phyloP scores from a whole-genome alignment of 768 basidiomycete genomes.

The Leucosporidium creatinivorum region DNA sequence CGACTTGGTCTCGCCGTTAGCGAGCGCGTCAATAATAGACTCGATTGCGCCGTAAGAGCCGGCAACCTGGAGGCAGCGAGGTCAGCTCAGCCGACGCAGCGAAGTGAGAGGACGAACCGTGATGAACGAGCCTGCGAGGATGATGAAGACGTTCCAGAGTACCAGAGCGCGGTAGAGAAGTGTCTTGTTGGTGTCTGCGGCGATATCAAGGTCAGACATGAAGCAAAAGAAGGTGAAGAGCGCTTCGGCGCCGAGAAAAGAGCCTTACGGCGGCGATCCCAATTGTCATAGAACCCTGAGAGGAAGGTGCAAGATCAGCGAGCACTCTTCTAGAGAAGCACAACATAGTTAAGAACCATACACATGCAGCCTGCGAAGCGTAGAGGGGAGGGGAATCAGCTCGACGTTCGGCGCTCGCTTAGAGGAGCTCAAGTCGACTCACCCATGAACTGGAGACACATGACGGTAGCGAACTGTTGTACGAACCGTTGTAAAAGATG shows the following conservation, averaged over 20 bases:
- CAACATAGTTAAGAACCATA: neutral
- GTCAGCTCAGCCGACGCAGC: no score
- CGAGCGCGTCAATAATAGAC: constrained; percentile 13
- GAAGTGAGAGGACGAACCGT: constrained; percentile 14
- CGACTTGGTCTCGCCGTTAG: constrained; percentile 3
- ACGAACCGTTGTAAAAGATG: no score
- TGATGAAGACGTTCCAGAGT: constrained; percentile 26
- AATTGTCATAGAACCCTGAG: constrained; percentile 32
- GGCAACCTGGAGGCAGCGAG: neutral
- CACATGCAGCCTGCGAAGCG: neutral
- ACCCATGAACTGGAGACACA: constrained; percentile 14
- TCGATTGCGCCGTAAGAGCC: constrained; percentile 9
- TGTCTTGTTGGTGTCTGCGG: neutral
- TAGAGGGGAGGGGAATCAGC: neutral
- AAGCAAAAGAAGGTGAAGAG: no score
- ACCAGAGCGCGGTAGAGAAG: constrained; percentile 5
- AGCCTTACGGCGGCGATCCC: neutral
- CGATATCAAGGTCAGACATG: no score
- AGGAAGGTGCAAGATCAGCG: no score
- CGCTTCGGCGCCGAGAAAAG: neutral
- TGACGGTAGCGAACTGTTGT: constrained; percentile 27
- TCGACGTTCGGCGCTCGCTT: no score
- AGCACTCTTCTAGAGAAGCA: no score
- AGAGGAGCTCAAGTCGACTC: no score
- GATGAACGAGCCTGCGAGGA: constrained; percentile 30